Conservation (phyloP, 2,329 filamentous ascomycete species). For the Neofusicoccum kwambonambiense region DNA sequence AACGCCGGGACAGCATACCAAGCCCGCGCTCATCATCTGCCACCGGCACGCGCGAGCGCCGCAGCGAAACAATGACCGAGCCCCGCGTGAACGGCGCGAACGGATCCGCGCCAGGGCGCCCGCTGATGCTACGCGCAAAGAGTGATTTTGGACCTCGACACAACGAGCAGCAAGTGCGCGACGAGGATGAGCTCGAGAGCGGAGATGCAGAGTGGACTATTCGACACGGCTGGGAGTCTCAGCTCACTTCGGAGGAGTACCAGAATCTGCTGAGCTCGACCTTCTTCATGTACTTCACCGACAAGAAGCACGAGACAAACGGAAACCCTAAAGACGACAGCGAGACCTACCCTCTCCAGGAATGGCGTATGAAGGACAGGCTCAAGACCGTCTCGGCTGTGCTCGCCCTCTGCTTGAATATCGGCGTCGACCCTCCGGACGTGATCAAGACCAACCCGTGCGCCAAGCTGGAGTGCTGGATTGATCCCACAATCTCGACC, state of each 20-base stretch:
- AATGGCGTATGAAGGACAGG: conserved; percentile 96
- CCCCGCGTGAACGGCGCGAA: conserved; percentile 10
- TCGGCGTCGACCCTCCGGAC: conserved; percentile 95
- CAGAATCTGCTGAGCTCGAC: conserved; percentile 81
- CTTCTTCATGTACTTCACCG: conserved; percentile 99
- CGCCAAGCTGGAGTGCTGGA: conserved; percentile 94
- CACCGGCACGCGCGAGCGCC: conserved; percentile 2
- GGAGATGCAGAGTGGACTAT: conserved; percentile 57
- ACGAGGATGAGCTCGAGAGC: conserved; percentile 35
- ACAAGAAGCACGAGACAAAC: conserved; percentile 94
- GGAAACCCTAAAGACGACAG: conserved; percentile 71
- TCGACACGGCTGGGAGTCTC: conserved; percentile 88
- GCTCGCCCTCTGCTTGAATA: conserved; percentile 91
- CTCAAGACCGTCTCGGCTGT: conserved; percentile 96
- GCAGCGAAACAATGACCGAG: conserved; percentile 1
- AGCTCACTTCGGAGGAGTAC: conserved; percentile 88
- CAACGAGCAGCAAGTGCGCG: conserved; percentile 29
- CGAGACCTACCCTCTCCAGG: conserved; percentile 64
- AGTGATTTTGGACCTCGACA: conserved; percentile 51
- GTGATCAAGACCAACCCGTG: conserved; percentile 93
- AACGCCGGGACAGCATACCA: background rate
- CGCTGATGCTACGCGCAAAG: conserved; percentile 49
- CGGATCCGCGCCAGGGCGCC: conserved; percentile 19
- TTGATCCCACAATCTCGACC: conserved; percentile 79
- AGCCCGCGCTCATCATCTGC: conserved; percentile 15